A percentile compares a stretch with the other conserved stretches of the same genome.
Conservation (phyloP, 768 basidiomycete genomes). For the Omphalotus guepiniiformis region DNA sequence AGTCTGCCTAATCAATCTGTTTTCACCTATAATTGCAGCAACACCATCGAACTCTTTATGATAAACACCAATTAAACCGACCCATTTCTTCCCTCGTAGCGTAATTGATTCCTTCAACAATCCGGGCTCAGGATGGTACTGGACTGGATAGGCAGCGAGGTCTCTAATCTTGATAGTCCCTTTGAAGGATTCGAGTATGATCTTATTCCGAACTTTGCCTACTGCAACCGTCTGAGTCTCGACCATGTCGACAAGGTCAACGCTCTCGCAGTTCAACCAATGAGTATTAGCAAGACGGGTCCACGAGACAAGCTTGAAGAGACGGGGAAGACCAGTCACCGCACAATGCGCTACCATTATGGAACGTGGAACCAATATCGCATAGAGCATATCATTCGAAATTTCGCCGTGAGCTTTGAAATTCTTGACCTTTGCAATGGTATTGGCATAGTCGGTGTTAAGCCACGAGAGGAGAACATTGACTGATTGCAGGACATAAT, state of each 20-base stretch:
- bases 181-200: constrained; percentile 39
- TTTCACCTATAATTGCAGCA: constrained; percentile 33
- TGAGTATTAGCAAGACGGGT: constrained; percentile 28
- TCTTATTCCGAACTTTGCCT: constrained; percentile 35
- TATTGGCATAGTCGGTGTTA: constrained; percentile 44
- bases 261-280: constrained; percentile 44
- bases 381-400: constrained; percentile 50
- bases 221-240: constrained; percentile 30
- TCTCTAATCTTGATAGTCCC: constrained; percentile 48
- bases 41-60: constrained; percentile 56
- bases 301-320: constrained; percentile 42
- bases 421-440: constrained; percentile 40
- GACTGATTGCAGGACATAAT: constrained; percentile 39
- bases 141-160: constrained; percentile 49
- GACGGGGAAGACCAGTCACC: constrained; percentile 46
- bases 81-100: constrained; percentile 56
- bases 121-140: constrained; percentile 43
- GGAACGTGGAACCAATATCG: constrained; percentile 51
- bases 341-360: constrained; percentile 49
- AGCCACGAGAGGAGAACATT: constrained; percentile 48
- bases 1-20: constrained; percentile 43
- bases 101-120: constrained; percentile 36
- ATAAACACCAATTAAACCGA: constrained; percentile 45
- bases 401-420: constrained; percentile 54
- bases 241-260: constrained; percentile 44